These are phyloP conservation scores for Hypholoma fasciculare DNA, from an alignment of 768 basidiomycete genomes.

Conservation along the genomic window DNA sequence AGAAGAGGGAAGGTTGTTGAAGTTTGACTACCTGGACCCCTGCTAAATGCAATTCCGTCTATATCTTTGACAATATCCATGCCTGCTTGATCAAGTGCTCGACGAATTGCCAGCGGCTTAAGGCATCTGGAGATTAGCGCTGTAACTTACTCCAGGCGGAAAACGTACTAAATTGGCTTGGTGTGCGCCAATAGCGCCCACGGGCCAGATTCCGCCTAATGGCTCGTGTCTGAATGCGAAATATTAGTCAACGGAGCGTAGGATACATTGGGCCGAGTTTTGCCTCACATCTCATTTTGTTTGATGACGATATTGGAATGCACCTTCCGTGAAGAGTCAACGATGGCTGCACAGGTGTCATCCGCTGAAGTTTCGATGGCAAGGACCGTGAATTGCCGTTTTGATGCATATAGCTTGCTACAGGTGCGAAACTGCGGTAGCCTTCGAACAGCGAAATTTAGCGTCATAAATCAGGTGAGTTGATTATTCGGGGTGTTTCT, in stretches of 20 bases:
- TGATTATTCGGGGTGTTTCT: no score
- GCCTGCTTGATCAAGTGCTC: slow-evolving; percentile 66
- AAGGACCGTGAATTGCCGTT: slow-evolving; percentile 58
- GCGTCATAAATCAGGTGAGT: not conserved
- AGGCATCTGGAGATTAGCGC: not conserved
- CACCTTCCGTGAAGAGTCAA: slow-evolving; percentile 66
- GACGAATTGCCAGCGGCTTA: slow-evolving; percentile 72
- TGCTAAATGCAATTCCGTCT: slow-evolving; percentile 88
- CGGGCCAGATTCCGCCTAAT: slow-evolving; percentile 77
- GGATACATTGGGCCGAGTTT: not conserved
- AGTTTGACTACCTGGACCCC: slow-evolving; percentile 69
- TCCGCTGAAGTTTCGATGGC: slow-evolving; percentile 90
- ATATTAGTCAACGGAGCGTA: not conserved
- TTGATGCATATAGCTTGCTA: not conserved
- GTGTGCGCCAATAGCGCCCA: slow-evolving; percentile 76
- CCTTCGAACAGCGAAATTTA: not conserved
- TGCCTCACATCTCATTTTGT: slow-evolving; percentile 64
- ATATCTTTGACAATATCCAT: slow-evolving; percentile 57
- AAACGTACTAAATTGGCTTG: slow-evolving; percentile 69
- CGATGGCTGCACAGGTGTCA: slow-evolving; percentile 90
- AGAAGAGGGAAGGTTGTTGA: slow-evolving; percentile 3
- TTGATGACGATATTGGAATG: slow-evolving; percentile 87
- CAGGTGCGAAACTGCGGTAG: not conserved
- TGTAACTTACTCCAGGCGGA: not conserved
- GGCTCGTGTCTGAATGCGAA: slow-evolving; percentile 45